phyloP scores from a whole-genome alignment of 768 basidiomycete species.

The Hygrophoropsis aurantiaca region DNA sequence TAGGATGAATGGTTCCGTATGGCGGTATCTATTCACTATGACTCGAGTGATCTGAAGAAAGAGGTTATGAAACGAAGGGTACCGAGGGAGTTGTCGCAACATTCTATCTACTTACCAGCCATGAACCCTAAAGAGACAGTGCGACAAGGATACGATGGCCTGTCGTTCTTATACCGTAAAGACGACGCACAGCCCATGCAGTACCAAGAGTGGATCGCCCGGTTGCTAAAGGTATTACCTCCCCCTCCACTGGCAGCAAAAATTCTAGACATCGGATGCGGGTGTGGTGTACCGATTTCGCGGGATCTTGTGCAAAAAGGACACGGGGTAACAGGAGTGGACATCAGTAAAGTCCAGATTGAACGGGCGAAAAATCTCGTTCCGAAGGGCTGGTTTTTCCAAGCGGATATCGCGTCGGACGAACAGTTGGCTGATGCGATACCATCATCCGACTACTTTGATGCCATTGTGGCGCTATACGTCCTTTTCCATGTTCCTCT shows the following conservation, averaged over 20 bases:
- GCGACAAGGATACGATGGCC: background rate
- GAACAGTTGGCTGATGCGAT: slow-evolving; percentile 4
- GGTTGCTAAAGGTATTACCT: background rate
- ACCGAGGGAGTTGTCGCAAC: too few species aligned
- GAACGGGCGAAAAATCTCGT: slow-evolving; percentile 22
- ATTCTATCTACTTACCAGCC: too few species aligned
- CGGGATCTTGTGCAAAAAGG: slow-evolving; percentile 20
- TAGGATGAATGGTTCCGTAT: too few species aligned
- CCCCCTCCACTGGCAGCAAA: background rate
- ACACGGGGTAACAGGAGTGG: slow-evolving; percentile 24
- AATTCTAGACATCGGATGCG: slow-evolving; percentile 30
- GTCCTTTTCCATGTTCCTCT: slow-evolving; percentile 27
- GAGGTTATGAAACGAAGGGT: too few species aligned
- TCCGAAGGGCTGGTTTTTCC: slow-evolving; percentile 22
- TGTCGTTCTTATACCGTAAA: background rate
- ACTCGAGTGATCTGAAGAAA: too few species aligned
- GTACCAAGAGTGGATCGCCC: background rate
- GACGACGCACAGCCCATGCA: background rate
- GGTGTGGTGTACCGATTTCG: slow-evolving; percentile 26
- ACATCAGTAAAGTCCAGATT: slow-evolving; percentile 29
- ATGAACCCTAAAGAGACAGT: background rate
- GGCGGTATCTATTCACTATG: too few species aligned
- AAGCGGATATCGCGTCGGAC: slow-evolving; percentile 25
- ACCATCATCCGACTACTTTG: slow-evolving; percentile 13
- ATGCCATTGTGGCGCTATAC: slow-evolving; percentile 30